These are phyloP conservation scores for Epichloe scottii DNA, from an alignment of 2,329 filamentous ascomycete genomes.

Conservation along the genomic window DNA sequence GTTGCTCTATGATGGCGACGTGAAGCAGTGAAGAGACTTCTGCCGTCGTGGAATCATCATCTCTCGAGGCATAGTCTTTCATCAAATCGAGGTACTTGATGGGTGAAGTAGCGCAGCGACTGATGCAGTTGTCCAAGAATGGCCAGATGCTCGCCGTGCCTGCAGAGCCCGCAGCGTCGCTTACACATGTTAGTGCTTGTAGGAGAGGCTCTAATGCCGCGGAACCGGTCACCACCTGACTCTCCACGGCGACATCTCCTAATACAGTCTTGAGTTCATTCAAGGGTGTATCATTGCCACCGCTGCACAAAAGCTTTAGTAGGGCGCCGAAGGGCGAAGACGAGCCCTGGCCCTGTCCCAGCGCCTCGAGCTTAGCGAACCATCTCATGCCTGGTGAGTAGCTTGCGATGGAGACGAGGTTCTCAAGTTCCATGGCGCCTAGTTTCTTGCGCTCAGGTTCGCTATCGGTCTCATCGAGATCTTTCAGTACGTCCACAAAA, in stretches of 20 bases:
- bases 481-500: conserved; percentile 55
- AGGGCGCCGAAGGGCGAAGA: conserved; percentile 60
- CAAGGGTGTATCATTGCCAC: conserved; percentile 17
- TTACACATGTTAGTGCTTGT: conserved; percentile 16
- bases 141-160: conserved; percentile 39
- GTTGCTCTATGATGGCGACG: conserved; percentile 63
- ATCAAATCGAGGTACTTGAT: conserved; percentile 73
- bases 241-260: conserved; percentile 47
- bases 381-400: conserved; percentile 78
- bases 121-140: conserved; percentile 75
- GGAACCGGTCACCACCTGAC: conserved; percentile 48
- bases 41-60: conserved; percentile 13
- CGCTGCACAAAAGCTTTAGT: conserved; percentile 33
- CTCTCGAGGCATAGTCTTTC: conserved; percentile 29
- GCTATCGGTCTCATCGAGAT: conserved; percentile 41
- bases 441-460: conserved; percentile 40
- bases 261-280: conserved; percentile 43
- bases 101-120: conserved; percentile 59
- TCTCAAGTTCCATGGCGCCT: conserved; percentile 62
- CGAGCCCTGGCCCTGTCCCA: conserved; percentile 27
- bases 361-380: conserved; percentile 63
- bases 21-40: conserved; percentile 46
- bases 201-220: conserved; percentile 36
- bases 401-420: conserved; percentile 67
- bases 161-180: conserved; percentile 8